A percentile compares a stretch with the other conserved stretches of the same genome.
phyloP scores from a whole-genome alignment of 2,329 filamentous ascomycete genomes.

The Aspergillus terreus region DNA sequence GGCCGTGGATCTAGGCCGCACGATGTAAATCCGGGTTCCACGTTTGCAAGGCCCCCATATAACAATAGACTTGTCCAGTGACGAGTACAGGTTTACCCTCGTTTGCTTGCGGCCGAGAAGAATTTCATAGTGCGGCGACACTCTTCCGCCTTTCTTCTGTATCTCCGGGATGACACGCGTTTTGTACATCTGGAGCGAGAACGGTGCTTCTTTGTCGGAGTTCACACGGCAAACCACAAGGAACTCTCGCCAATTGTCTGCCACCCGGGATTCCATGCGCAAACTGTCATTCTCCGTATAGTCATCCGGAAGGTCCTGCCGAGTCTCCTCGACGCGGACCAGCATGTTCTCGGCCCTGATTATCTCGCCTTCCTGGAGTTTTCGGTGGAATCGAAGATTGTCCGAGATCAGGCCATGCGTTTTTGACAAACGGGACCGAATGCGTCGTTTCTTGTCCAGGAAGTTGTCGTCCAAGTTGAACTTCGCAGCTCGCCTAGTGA shows the following conservation, averaged over 20 bases:
- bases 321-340: slow-evolving; percentile 56
- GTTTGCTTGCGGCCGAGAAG: slow-evolving; percentile 51
- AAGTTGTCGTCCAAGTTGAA: slow-evolving; percentile 45
- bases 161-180: slow-evolving; percentile 61
- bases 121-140: slow-evolving; percentile 56
- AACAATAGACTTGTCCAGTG: slow-evolving; percentile 64
- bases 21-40: slow-evolving; percentile 59
- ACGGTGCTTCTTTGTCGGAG: slow-evolving; percentile 51
- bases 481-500: slow-evolving; percentile 36
- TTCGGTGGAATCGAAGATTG: slow-evolving; percentile 31
- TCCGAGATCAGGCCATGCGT: slow-evolving; percentile 34
- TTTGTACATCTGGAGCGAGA: slow-evolving; percentile 58
- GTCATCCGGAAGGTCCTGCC: slow-evolving; percentile 53
- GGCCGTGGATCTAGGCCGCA: slow-evolving; percentile 58
- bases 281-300: slow-evolving; percentile 63
- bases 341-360: slow-evolving; percentile 68
- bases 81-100: slow-evolving; percentile 61
- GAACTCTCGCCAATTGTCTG: slow-evolving; percentile 65
- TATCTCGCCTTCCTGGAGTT: slow-evolving; percentile 56
- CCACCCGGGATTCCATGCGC: slow-evolving; percentile 54
- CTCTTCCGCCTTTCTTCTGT: slow-evolving; percentile 51
- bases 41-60: slow-evolving; percentile 55
- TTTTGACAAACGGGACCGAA: slow-evolving; percentile 35
- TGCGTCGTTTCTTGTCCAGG: slow-evolving; percentile 36
- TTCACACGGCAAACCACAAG: slow-evolving; percentile 59